phyloP scores from a whole-genome alignment of 2,329 filamentous ascomycete genomes.

The Aphanocladium album region DNA sequence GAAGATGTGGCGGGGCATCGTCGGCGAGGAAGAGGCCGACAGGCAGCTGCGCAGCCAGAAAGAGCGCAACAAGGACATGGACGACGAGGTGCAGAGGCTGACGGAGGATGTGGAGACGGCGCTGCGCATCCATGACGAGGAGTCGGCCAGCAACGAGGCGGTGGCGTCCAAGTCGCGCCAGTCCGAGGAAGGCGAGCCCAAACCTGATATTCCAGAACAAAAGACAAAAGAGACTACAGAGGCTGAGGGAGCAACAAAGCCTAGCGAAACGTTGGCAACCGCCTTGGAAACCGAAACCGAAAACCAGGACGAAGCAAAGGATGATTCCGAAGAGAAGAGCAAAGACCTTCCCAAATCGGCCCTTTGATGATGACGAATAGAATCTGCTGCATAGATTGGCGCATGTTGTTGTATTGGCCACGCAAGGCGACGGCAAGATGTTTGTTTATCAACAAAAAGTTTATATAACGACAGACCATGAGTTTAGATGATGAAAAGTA shows the following conservation, averaged over 20 bases:
- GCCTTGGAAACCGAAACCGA: neutral
- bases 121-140: slow-evolving; percentile 26
- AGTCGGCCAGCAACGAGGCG: slow-evolving; percentile 5
- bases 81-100: slow-evolving; percentile 41
- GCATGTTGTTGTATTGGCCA: too few species aligned
- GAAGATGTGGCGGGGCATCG: slow-evolving; percentile 62
- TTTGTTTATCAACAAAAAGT: slow-evolving; percentile 50
- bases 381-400: neutral
- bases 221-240: neutral
- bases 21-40: slow-evolving; percentile 55
- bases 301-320: neutral
- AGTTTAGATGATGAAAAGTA: slow-evolving; percentile 41
- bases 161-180: slow-evolving; percentile 2
- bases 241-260: neutral
- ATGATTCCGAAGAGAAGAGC: neutral
- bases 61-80: slow-evolving; percentile 27
- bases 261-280: neutral
- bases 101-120: slow-evolving; percentile 30
- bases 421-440: too few species aligned
- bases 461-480: slow-evolving; percentile 27
- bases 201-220: neutral
- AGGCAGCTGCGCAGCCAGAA: slow-evolving; percentile 36
- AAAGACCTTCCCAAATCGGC: neutral
- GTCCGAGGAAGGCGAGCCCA: slow-evolving; percentile 28
- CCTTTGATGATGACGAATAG: neutral